A percentile compares a stretch with the other conserved stretches of the same genome.
Conservation (phyloP, 495 filamentous ascomycete genomes). For the Lepidopterella palustris region DNA sequence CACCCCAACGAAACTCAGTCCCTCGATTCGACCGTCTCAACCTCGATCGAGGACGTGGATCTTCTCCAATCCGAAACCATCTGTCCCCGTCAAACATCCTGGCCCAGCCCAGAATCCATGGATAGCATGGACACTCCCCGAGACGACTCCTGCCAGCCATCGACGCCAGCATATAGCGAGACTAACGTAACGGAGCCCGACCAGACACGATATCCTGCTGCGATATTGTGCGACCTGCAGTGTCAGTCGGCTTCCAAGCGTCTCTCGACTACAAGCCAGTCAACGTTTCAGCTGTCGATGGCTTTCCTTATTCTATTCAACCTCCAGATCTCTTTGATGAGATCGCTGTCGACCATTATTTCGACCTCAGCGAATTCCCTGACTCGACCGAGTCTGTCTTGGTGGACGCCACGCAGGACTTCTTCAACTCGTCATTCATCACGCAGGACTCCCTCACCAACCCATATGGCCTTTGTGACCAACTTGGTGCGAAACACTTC, state of each 20-base stretch:
- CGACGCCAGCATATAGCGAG: conserved; percentile 21
- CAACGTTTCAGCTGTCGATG: conserved; percentile 7
- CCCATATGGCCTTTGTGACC: conserved; percentile 36
- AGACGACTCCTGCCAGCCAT: conserved; percentile 34
- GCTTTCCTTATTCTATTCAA: conserved; percentile 24
- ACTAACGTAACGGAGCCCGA: conserved; percentile 63
- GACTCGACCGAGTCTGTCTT: conserved; percentile 12
- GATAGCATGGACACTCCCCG: conserved; percentile 39
- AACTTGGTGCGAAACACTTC: conserved; percentile 49
- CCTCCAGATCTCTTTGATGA: conserved; percentile 13
- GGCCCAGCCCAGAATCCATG: conserved; percentile 28
- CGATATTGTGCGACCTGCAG: conserved; percentile 99
- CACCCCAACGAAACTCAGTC: conserved; percentile 30
- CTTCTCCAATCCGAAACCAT: conserved; percentile 20
- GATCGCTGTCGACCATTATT: conserved; percentile 19
- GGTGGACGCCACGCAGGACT: conserved; percentile 10
- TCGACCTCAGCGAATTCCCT: conserved; percentile 24
- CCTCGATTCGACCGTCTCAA: background rate
- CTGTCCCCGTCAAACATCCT: conserved; percentile 25
- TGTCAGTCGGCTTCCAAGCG: conserved; percentile 62
- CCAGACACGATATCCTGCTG: conserved; percentile 99
- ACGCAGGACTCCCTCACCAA: conserved; percentile 22
- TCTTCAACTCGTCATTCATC: conserved; percentile 19
- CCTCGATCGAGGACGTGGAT: conserved; percentile 11
- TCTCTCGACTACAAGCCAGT: conserved; percentile 1